Base-by-base conservation (phyloP, 2,329 filamentous ascomycete genomes). In the Bretziella fagacearum region DNA sequence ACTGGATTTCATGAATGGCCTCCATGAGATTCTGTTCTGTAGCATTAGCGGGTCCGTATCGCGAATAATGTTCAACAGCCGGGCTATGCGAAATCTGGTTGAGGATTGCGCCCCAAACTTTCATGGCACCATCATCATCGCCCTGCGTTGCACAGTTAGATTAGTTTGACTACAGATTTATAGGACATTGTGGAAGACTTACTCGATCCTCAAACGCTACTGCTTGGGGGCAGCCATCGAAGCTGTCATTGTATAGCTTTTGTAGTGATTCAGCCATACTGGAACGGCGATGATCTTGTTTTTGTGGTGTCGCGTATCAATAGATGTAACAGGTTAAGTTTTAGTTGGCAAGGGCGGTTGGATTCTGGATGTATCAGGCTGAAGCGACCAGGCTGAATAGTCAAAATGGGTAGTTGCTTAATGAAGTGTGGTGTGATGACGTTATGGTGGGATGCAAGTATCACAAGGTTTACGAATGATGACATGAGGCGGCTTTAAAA, bases 81-180 rank as follows among this genome's bases (percentile, higher is more conserved):
- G 30, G 30, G 1, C 30, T 33, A 33, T 33, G 15, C 11, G 40
- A 29, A 7, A 43, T 43, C 15, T 29, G 18, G 11, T 30, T 30
- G 15, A 43, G 18, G 26, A 43, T 43, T 6, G 13, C 8, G 13
- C n/a, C 20, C 91, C 91, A 98, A 58, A 84, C 87, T 57, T 84
- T 74, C 61, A 93, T 73, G 11, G 91, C 89, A 69, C 96, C 89
- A 49, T 73, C 68, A 65, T 96, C 87, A 60, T 95, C 89, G 54
- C 84, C 85, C 85, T 95, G 48, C n/a, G 23, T 25, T 33, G 20
- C 26, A n/a, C 32, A 20, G 13, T 13, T 11, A 13, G 7, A 17
- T 42, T 11, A 29, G 13, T 18, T n/a, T 5, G 3, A 13, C 30
- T 20, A 22, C 35, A 2, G 4, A 11, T 20, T 20, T 5, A 11